Evolutionary conservation across 2,329 filamentous ascomycete species (phyloP), one percentile per base, ranked within the genome.

Genomic region (Chalaropsis ovoidea): DNA sequence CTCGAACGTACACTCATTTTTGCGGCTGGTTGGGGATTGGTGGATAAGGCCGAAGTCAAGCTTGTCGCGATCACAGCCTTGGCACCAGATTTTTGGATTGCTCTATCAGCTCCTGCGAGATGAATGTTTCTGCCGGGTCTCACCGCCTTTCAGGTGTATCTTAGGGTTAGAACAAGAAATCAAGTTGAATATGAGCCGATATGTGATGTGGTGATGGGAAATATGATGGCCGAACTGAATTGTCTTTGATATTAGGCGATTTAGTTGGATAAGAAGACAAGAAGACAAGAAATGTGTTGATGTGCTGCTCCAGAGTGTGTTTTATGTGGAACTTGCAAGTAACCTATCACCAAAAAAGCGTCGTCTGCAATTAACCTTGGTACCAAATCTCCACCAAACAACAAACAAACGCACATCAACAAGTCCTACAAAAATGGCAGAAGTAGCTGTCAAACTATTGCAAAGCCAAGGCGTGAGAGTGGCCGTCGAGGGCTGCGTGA

Each of bases 401-500:
- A 45, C 22, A 11, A 39, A 58, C 49, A 27, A 19, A 52, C 19
- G 24, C n/a, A 19, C 45, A 47, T 24, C 22, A 1, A 24, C 47
- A 52, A 52, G 19, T 1, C 24, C 19, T 56, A 6, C 39, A 60
- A 60, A 24, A 24, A 67, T 67, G 65, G 27, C 41, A 41, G 61
- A 45, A 15, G 10, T 41, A 19, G 43, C 27, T 17, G 27, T 41
- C 27, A 31, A 64, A 45, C 24, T 64, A 2, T 11, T 62, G 52
- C 7, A 27, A 52, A 67, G 54, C 47, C 43, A 54, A 11, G 67
- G 67, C 13, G 67, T 68, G 10, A 35, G 67, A 27, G 41, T 68
- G 43, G 67, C 63, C 22, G 22, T 68, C 49, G 64, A 68, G 63
- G 67, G 67, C 56, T 69, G 65, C 54, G 62, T 68, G 43, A 64